A percentile compares a stretch with the other conserved stretches of the same genome.
Conservation (phyloP, 2,329 filamentous ascomycete genomes). For the Aspergillus costaricaensis region DNA sequence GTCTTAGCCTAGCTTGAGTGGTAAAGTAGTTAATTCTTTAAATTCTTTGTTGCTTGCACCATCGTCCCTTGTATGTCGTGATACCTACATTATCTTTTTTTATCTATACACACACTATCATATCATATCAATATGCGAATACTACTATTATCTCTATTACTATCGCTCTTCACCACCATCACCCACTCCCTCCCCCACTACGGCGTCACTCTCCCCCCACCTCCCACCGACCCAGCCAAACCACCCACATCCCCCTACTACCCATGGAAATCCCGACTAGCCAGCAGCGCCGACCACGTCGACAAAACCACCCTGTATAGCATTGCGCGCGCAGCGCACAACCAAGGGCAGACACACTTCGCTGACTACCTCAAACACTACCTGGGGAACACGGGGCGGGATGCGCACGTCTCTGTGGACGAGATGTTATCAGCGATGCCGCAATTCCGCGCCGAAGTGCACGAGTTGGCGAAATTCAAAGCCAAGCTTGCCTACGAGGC, state of each 20-base stretch:
- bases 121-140: not conserved
- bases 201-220: not conserved
- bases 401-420: not conserved
- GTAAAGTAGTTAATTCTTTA: not conserved
- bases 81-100: not conserved
- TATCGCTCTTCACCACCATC: not conserved
- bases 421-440: conserved; percentile 1
- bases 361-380: conserved; percentile 4
- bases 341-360: not conserved
- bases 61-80: not conserved
- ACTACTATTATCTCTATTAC: not conserved
- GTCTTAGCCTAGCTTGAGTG: not conserved
- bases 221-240: not conserved
- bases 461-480: not conserved
- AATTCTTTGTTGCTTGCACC: not conserved
- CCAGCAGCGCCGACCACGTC: conserved; percentile 1
- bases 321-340: not conserved
- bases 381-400: conserved; percentile 4
- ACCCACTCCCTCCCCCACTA: not conserved
- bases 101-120: not conserved
- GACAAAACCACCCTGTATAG: conserved; percentile 1
- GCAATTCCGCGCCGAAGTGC: conserved; percentile 1
- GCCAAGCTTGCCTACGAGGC: not conserved
- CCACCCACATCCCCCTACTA: not conserved
- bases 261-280: not conserved